Base-by-base conservation (phyloP, 2,329 filamentous ascomycete species). In the Diaporthe vexans region DNA sequence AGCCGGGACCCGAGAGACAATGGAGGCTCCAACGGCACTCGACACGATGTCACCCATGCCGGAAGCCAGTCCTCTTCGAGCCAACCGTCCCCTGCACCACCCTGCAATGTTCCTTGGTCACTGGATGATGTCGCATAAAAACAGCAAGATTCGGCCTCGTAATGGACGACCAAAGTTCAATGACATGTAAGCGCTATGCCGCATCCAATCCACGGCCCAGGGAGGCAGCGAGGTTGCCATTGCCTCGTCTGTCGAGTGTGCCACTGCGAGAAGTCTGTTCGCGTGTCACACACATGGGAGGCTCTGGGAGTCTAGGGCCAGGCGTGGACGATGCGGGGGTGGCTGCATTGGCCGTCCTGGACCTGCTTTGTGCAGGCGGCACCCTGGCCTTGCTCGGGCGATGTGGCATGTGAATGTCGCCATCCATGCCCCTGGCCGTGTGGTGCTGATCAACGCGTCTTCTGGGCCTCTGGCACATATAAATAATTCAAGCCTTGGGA, bases 351-450 rank as follows among this genome's bases (percentile, higher is more conserved):
- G 46, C n/a, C 9, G 48, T 40, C 33, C 15, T 68, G 33, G 48
- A 35, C 63, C 63, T 68, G 46, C 21, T 21, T 8, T 24, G 43
- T 67, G 21, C 63, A 67, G 63, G 63, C 63, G 63, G 21, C 33
- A 67, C 35, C 63, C 63, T 52, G 63, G 63, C 46, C 3, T 24
- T 52, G 46, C 33, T 51, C 46, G 24, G 46, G 37, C n/a, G 63
- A 52, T 35, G 48, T 40, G 9, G 63, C 63, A 68, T 68, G 63
- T 68, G 63, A 68, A 54, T 68, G 63, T 68, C 63, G 63, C 46
- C 63, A 52, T 37, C 26, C 46, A 33, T 52, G 63, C 33, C 46
- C 59, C 59, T 35, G 40, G 40, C 40, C 40, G 40, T 43, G 43
- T 67, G 46, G 6, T 67, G 29, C 63, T 52, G 63, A 37, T 67